Evolutionary conservation across 257 asterid genomes (phyloP), one percentile per base, ranked within the genome.

Genomic region (Penstemon newberryi): DNA sequence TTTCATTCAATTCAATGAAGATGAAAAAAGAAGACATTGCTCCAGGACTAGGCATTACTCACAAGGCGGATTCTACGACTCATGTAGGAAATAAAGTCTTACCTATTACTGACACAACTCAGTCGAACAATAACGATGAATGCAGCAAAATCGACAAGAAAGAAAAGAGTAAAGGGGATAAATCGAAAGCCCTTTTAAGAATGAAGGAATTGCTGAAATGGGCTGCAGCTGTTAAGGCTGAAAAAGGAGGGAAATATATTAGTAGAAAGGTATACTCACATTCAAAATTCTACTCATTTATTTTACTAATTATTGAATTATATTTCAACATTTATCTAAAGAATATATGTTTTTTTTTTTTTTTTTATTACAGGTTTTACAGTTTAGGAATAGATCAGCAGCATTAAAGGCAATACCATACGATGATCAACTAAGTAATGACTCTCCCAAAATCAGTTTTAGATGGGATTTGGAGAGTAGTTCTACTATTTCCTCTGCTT

Each of bases 391-490:
- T 65, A 80, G 66, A 65, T 25, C 33, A 25, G 44, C 83, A 18
- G 76, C 66, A 5, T 49, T 83, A 53, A 87, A 81, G 73, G 73
- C 81, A 5, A 84, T 72, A 2, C 79, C 79, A 8, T 86, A 79
- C 49, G 83, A 89, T 5, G 90, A 81, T 57, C 84, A 85, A 65
- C 63, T 82, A 0, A 84, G 89, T 81, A 77, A 77, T 46, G 93
- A 87, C 18, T 91, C 96, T 44, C 94, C 97, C 0, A 91, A 91
- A 45, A 89, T 91, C 40, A 84, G 97, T 63, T 83, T 87, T 19
- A 78, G 96, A 70, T 89, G 92, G 93, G 95, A 89, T 6, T 59
- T 82, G 63, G 93, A 86, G 61, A 91, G 88, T 67, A 82, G 85
- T 77, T 82, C 93, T 47, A 77, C 91, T 3, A 78, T 81, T 38